These are phyloP conservation scores for Cyphellophora europaea DNA, from an alignment of 2,329 filamentous ascomycete species.

Conservation along the genomic window DNA sequence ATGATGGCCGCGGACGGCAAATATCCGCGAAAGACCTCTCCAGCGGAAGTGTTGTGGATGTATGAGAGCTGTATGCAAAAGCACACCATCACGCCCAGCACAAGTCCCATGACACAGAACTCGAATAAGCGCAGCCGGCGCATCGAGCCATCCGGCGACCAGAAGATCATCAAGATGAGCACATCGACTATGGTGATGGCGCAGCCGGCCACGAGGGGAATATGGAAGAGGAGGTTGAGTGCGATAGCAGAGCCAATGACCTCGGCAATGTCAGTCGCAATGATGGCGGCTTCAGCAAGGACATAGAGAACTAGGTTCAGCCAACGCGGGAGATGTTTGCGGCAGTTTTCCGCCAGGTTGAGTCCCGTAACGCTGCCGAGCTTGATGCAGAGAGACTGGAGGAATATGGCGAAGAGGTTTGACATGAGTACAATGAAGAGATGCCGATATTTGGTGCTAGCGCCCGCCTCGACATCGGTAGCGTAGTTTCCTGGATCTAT, in stretches of 20 bases:
- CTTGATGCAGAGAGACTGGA: slow-evolving; percentile 45
- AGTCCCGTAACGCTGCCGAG: slow-evolving; percentile 60
- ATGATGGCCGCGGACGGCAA: slow-evolving; percentile 44
- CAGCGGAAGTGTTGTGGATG: slow-evolving; percentile 38
- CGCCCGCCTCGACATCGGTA: slow-evolving; percentile 40
- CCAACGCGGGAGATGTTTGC: slow-evolving; percentile 57
- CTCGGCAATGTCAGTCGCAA: slow-evolving; percentile 64
- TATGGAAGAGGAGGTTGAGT: slow-evolving; percentile 43
- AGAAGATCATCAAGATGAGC: slow-evolving; percentile 47
- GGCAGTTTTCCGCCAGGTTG: slow-evolving; percentile 57
- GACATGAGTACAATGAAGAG: slow-evolving; percentile 39
- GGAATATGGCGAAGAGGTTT: slow-evolving; percentile 38
- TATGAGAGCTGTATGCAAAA: slow-evolving; percentile 49
- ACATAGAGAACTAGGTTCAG: slow-evolving; percentile 53
- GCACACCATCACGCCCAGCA: slow-evolving; percentile 47
- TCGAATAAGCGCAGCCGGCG: slow-evolving; percentile 44
- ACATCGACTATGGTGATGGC: slow-evolving; percentile 49
- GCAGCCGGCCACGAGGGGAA: slow-evolving; percentile 47
- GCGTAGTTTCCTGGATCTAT: slow-evolving; percentile 43
- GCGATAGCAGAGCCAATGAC: slow-evolving; percentile 50
- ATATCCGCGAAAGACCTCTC: slow-evolving; percentile 45
- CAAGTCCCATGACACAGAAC: slow-evolving; percentile 43
- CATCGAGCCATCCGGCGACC: slow-evolving; percentile 43
- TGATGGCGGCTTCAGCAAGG: slow-evolving; percentile 58
- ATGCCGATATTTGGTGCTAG: slow-evolving; percentile 32